phyloP scores from a whole-genome alignment of 176 grass and related monocot species.

The Cocos nucifera region DNA sequence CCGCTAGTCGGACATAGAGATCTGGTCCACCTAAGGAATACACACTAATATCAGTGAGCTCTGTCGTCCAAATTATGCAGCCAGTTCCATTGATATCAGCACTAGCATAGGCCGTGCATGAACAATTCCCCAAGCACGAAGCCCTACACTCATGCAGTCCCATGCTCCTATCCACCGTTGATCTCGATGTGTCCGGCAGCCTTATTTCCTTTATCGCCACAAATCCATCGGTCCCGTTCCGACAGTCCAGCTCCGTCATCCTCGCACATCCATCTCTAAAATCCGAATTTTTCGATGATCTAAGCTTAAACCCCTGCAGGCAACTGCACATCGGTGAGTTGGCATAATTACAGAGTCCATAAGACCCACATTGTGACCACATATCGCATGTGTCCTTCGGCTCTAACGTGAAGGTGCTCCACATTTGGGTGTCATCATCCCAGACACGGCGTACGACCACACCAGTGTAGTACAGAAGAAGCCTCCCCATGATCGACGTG shows the following conservation, averaged over 20 bases:
- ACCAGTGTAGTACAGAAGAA: background rate
- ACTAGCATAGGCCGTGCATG: background rate
- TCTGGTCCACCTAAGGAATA: background rate
- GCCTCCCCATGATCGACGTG: background rate
- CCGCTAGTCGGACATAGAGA: background rate
- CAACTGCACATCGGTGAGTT: background rate
- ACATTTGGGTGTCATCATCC: background rate
- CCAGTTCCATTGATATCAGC: background rate
- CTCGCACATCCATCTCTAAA: background rate
- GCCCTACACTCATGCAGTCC: background rate
- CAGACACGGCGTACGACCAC: background rate
- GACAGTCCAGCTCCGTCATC: background rate
- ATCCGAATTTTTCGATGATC: background rate
- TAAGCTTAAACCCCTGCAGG: background rate
- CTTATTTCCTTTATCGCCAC: background rate
- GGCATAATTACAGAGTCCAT: background rate
- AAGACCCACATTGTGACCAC: background rate
- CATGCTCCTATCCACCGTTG: background rate
- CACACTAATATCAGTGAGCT: background rate
- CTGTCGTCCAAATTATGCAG: background rate
- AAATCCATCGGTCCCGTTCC: background rate
- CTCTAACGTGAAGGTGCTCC: background rate
- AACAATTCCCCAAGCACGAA: background rate
- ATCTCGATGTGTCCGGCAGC: constrained; percentile 5
- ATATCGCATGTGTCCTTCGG: background rate